These are phyloP conservation scores for Chalciporus chontae DNA, from an alignment of 768 basidiomycete genomes.

Conservation along the genomic window DNA sequence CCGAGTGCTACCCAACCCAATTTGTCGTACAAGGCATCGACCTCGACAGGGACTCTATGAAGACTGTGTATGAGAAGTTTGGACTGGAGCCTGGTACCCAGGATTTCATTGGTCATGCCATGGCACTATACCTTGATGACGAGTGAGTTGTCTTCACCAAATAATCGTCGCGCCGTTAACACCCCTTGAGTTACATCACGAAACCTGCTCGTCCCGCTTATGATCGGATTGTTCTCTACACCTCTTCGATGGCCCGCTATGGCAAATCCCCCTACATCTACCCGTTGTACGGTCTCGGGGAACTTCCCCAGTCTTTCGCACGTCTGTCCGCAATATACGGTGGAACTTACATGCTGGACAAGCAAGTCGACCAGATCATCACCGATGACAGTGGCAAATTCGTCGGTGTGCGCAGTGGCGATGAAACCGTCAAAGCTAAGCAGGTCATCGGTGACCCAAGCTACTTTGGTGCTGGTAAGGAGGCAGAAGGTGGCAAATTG, in stretches of 20 bases:
- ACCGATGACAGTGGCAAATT: conserved; percentile 86
- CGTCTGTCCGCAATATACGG: conserved; percentile 98
- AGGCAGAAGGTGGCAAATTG: conserved; percentile 67
- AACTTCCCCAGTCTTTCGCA: conserved; percentile 97
- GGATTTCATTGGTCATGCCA: conserved; percentile 98
- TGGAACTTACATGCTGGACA: conserved; percentile 99
- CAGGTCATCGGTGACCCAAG: conserved; percentile 97
- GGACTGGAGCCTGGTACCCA: conserved; percentile 96
- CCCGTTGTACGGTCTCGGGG: conserved; percentile 97
- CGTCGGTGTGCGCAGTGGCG: conserved; percentile 83
- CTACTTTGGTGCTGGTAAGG: conserved; percentile 84
- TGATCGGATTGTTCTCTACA: conserved; percentile 95
- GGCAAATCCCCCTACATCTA: conserved; percentile 99
- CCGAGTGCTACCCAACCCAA: not conserved
- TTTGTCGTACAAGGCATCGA: conserved; percentile 57
- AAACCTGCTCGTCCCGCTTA: conserved; percentile 89
- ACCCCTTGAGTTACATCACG: conserved; percentile 72
- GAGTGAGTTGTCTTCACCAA: conserved; percentile 55
- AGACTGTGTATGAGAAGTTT: conserved; percentile 92
- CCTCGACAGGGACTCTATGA: conserved; percentile 91
- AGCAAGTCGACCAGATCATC: conserved; percentile 86
- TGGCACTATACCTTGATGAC: conserved; percentile 97
- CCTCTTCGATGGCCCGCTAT: conserved; percentile 97
- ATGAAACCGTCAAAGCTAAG: conserved; percentile 94
- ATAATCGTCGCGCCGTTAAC: conserved; percentile 7